Conservation (phyloP, 192 early-diverging fungal genomes). For the Lobosporangium transversale region DNA sequence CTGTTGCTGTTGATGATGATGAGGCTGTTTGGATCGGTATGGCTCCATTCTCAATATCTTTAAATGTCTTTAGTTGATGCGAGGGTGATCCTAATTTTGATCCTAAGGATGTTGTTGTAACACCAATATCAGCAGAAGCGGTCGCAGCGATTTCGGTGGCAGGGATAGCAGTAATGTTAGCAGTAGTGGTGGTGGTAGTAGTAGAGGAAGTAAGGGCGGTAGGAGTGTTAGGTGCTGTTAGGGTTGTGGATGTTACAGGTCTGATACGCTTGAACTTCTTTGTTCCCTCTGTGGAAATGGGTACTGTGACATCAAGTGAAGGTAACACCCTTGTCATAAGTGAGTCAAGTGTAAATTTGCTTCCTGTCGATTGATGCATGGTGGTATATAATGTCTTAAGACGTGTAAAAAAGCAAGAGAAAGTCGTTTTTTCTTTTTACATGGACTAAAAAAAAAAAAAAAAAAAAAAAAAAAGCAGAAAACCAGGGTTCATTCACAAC, state of each 20-base stretch:
- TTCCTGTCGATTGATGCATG: background rate
- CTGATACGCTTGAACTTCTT: slow-evolving; percentile 41
- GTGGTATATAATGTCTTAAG: background rate
- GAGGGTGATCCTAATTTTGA: too few species aligned
- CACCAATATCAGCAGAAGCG: too few species aligned
- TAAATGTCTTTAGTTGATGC: too few species aligned
- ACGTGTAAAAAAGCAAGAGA: background rate
- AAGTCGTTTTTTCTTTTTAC: background rate
- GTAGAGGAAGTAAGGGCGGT: background rate
- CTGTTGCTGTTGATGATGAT: background rate
- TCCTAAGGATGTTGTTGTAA: background rate
- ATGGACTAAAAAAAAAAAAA: background rate
- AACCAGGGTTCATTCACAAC: too few species aligned
- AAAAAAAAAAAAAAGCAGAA: slow-evolving; percentile 15
- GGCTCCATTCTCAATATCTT: too few species aligned
- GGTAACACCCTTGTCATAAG: slow-evolving; percentile 33
- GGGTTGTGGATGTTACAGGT: background rate
- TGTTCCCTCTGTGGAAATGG: background rate
- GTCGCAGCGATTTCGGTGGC: too few species aligned
- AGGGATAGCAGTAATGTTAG: background rate
- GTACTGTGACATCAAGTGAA: slow-evolving; percentile 8
- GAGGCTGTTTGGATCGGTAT: too few species aligned
- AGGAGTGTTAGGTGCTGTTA: background rate
- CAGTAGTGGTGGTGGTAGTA: background rate
- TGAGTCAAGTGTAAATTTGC: slow-evolving; percentile 36